phyloP scores from a whole-genome alignment of 495 filamentous ascomycete species.

The Aspergillus biplanus region DNA sequence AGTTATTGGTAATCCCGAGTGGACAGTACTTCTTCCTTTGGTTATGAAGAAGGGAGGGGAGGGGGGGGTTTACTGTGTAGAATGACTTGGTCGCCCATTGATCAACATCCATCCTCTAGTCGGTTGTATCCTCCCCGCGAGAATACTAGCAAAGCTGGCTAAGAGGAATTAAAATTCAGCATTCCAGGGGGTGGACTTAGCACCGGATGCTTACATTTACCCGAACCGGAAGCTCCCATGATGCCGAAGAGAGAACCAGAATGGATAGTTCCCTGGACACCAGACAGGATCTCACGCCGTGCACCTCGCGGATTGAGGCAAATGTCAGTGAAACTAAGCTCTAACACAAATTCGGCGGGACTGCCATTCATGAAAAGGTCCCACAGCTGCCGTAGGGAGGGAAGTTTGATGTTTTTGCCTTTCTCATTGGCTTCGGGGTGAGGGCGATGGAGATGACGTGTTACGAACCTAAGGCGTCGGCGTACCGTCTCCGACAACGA shows the following conservation, averaged over 20 bases:
- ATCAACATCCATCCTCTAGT: neutral
- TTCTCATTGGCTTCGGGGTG: neutral
- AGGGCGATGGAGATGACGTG: neutral
- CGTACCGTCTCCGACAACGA: neutral
- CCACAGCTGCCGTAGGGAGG: neutral
- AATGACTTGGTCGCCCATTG: neutral
- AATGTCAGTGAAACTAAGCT: neutral
- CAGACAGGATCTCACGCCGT: constrained; percentile 1
- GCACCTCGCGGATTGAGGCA: neutral
- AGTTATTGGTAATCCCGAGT: too few relatives aligned
- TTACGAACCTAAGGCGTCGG: neutral
- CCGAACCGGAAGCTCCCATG: constrained; percentile 11
- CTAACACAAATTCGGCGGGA: neutral
- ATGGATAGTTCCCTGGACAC: neutral
- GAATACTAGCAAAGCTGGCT: constrained; percentile 8
- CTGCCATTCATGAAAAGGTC: neutral
- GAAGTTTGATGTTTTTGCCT: neutral
- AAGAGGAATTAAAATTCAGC: neutral
- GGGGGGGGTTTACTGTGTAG: neutral
- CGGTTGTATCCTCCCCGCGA: neutral
- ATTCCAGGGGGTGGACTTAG: neutral
- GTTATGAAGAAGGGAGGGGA: neutral
- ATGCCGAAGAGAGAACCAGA: constrained; percentile 5
- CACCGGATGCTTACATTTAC: constrained; percentile 1
- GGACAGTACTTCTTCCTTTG: too few relatives aligned